Evolutionary conservation across 306 rosid species (phyloP), one percentile per base, ranked within the genome.

Genomic region (Luffa acutangula): DNA sequence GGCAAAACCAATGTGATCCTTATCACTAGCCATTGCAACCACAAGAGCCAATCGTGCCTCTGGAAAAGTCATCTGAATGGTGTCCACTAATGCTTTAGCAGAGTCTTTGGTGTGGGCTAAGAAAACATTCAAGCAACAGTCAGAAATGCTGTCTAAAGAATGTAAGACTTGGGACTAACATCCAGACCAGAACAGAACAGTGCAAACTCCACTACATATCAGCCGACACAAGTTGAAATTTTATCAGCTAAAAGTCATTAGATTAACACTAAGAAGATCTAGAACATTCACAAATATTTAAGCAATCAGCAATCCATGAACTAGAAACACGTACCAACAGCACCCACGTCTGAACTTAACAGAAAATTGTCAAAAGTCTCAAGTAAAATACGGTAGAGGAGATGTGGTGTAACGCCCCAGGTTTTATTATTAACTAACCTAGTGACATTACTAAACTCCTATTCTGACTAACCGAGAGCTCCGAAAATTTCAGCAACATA

Each of bases 91-190:
- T 21, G 97, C 98, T 79, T 85, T 89, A 17, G 97, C 97, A 75
- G 97, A 95, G 64, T 92, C 97, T 76, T 89, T 91, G 84, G 97
- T 95, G 81, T 92, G 98, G 20, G 96, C 97, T 92, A 83, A 54
- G 85, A 81, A 57, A 85, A 46, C 20, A 20, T 82, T 34, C 48
- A 14, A 46, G 73, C 59, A 81, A 74, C 54, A 48, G 31, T 37
- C 20, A 76, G 51, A 76, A 39, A 76, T 2, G n/a, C 66, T 13
- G n/a, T 31, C 45, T 6, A 51, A 73, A 54, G 7, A 37, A 52
- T 52, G 79, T 7, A 46, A 25, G 48, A 1, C 14, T 37, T 37
- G 21, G 18, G 10, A 36, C 71, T 8, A 15, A 36, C 11, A 34
- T 36, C 45, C 21, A 6, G 2, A 54, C 25, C 20, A 25, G 37